phyloP scores from a whole-genome alignment of 192 early-diverging fungal species.

The Backusella parvicylindrica region DNA sequence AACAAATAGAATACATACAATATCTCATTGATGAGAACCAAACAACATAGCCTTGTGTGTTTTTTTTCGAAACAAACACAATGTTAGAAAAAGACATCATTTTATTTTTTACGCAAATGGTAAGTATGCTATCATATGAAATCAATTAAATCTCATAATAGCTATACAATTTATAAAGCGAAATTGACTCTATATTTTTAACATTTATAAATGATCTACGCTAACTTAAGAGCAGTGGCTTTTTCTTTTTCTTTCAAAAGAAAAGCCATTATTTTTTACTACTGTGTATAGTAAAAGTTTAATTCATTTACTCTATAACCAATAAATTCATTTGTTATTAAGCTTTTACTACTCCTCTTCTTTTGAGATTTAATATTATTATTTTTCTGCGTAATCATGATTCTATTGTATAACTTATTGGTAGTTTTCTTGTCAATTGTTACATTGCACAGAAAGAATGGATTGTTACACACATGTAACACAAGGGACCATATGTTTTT shows the following conservation, averaged over 20 bases:
- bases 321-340: not conserved
- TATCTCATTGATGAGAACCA: too few relatives aligned
- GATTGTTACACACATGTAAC: not conserved
- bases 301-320: not conserved
- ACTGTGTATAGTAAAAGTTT: not conserved
- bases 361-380: not conserved
- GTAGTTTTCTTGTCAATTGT: not conserved
- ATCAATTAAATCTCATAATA: not conserved
- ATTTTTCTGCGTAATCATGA: not conserved
- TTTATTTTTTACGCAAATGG: not conserved
- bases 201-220: not conserved
- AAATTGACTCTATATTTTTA: not conserved
- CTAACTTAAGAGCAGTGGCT: not conserved
- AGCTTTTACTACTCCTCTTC: not conserved
- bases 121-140: not conserved
- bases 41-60: too few relatives aligned
- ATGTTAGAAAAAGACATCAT: not conserved
- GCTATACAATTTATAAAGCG: not conserved
- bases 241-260: not conserved
- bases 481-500: not conserved
- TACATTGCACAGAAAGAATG: not conserved
- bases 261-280: not conserved
- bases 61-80: not conserved
- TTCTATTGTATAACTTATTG: slow-evolving; percentile 1
- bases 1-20: too few relatives aligned